Percentiles rank a stretch among this genome's conserved stretches.
phyloP scores from a whole-genome alignment of 2,329 filamentous ascomycete species.

The Fusarium hostae region DNA sequence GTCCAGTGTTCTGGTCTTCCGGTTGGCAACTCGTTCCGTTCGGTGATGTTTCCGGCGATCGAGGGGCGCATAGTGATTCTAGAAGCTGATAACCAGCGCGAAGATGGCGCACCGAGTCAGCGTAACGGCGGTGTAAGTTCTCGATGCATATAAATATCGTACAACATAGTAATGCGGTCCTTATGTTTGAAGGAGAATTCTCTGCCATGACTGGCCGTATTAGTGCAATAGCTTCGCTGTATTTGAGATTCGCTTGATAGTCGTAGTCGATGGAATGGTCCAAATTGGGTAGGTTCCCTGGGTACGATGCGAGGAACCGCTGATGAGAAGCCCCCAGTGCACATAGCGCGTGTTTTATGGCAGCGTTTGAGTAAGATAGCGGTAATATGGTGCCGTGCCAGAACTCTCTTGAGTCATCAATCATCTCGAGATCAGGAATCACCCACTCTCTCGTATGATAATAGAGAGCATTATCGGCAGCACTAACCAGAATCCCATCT shows the following conservation, averaged over 20 bases:
- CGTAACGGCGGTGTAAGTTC: slow-evolving; percentile 33
- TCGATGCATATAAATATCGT: slow-evolving; percentile 43
- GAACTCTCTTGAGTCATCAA: neutral
- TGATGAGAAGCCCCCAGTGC: slow-evolving; percentile 12
- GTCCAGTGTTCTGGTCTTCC: neutral
- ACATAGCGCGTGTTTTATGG: slow-evolving; percentile 6
- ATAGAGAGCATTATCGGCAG: neutral
- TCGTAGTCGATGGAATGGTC: neutral
- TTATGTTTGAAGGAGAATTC: slow-evolving; percentile 17
- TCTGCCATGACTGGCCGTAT: slow-evolving; percentile 35
- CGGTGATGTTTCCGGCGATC: neutral
- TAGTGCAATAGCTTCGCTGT: slow-evolving; percentile 35
- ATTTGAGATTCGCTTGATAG: slow-evolving; percentile 30
- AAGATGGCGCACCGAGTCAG: slow-evolving; percentile 38
- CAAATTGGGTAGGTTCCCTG: neutral
- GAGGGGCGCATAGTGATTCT: neutral
- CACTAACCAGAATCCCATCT: neutral
- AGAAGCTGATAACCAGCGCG: slow-evolving; percentile 32
- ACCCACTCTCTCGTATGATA: neutral
- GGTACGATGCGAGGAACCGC: neutral
- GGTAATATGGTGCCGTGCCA: slow-evolving; percentile 13
- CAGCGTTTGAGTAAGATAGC: neutral
- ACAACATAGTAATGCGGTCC: slow-evolving; percentile 36
- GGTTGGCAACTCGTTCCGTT: neutral
- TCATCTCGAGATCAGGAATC: neutral